A percentile compares a stretch with the other conserved stretches of the same genome.
These are phyloP conservation scores for Cardiospermum halicacabum DNA, from an alignment of 345 rosid genomes.

Conservation along the genomic window DNA sequence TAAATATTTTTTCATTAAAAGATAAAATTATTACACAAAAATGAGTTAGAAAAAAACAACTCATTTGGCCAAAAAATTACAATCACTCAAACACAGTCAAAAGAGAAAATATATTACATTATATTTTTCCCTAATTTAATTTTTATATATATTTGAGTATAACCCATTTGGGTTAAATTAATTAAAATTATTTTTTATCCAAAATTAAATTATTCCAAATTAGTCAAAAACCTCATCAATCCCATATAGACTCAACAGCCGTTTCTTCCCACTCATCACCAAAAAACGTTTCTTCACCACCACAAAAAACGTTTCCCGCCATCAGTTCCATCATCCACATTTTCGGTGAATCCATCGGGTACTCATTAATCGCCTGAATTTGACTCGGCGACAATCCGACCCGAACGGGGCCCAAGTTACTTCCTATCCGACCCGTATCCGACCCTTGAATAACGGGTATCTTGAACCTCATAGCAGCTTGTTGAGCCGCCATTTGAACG, in stretches of 20 bases:
- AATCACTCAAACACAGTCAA: background rate
- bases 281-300: constrained; percentile 15
- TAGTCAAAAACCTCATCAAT: constrained; percentile 14
- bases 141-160: background rate
- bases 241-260: constrained; percentile 37
- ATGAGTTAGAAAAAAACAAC: constrained; percentile 4
- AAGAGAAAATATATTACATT: background rate
- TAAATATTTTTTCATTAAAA: too few relatives aligned
- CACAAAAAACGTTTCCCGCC: constrained; percentile 16
- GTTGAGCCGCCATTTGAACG: constrained; percentile 70
- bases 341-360: constrained; percentile 71
- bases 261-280: constrained; percentile 11
- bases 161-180: background rate
- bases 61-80: background rate
- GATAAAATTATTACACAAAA: background rate
- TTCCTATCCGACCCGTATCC: background rate
- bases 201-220: too few relatives aligned
- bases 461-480: constrained; percentile 41
- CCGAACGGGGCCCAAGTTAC: constrained; percentile 29
- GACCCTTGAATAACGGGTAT: constrained; percentile 15
- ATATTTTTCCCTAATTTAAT: too few relatives aligned
- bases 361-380: constrained; percentile 79
- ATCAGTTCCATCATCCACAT: constrained; percentile 66
- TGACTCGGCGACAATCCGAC: constrained; percentile 66
- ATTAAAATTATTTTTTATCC: background rate